Percentiles rank a stretch among this genome's conserved stretches.
Conservation (phyloP, 139 green algal genomes). For the Micractinium conductrix region DNA sequence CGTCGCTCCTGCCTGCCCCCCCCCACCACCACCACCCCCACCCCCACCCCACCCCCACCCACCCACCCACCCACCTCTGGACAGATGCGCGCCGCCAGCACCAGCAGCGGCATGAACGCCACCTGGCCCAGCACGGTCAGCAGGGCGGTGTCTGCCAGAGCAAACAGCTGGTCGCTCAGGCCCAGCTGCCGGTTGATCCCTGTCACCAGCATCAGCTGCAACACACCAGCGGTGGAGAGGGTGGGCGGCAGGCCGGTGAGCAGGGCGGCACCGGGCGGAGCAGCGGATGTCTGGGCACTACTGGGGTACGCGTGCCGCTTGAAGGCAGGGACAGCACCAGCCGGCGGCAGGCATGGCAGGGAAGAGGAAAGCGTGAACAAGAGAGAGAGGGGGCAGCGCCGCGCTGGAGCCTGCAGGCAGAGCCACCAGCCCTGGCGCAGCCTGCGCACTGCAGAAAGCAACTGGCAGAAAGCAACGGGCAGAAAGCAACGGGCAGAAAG, state of each 20-base stretch:
- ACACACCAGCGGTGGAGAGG: constrained; percentile 55
- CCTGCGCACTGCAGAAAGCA: background rate
- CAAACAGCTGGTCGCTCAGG: constrained; percentile 90
- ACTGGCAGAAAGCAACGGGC: too few relatives aligned
- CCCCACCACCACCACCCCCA: background rate
- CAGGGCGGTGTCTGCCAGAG: constrained; percentile 90
- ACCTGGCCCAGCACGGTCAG: constrained; percentile 94
- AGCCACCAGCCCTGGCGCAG: too few relatives aligned
- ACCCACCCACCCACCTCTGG: constrained; percentile 45
- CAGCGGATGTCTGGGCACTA: too few relatives aligned
- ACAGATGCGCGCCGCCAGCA: constrained; percentile 84
- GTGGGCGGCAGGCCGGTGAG: background rate
- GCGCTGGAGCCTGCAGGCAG: background rate
- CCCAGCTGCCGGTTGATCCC: constrained; percentile 66
- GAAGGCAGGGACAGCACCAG: too few relatives aligned
- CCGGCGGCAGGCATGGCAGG: background rate
- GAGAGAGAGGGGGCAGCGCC: background rate
- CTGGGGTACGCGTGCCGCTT: too few relatives aligned
- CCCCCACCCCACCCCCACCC: background rate
- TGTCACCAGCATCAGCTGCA: constrained; percentile 86
- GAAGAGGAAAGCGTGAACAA: background rate
- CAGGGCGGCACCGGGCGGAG: too few relatives aligned
- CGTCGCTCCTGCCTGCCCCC: too few relatives aligned
- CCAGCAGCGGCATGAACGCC: constrained; percentile 96
- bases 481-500: too few relatives aligned